These are phyloP conservation scores for Adansonia grandidieri DNA, from an alignment of 441 rosid species.

Conservation along the genomic window DNA sequence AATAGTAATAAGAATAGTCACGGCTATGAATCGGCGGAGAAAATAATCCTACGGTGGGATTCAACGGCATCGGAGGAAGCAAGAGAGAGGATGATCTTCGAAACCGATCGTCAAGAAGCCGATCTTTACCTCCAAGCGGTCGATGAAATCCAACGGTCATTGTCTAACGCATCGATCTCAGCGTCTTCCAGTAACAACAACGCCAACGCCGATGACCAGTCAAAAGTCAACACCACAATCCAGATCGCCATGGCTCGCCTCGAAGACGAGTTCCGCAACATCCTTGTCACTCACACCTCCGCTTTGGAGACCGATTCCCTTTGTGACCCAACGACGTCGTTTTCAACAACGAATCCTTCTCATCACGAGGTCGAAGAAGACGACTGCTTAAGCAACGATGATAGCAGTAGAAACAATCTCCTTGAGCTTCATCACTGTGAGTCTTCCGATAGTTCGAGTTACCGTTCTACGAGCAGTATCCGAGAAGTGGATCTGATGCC, in stretches of 20 bases:
- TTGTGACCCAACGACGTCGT: conserved; percentile 40
- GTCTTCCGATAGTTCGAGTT: conserved; percentile 40
- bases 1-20: conserved; percentile 13
- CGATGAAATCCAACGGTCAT: conserved; percentile 69
- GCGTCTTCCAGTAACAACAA: conserved; percentile 7
- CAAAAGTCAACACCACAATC: conserved; percentile 55
- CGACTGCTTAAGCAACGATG: conserved; percentile 6
- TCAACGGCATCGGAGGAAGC: conserved; percentile 81
- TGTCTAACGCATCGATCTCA: conserved; percentile 57
- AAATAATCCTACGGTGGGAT: conserved; percentile 81
- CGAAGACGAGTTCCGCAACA: conserved; percentile 86
- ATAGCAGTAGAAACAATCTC: conserved; percentile 11
- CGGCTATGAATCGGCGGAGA: conserved; percentile 63
- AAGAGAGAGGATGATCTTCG: conserved; percentile 74
- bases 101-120: conserved; percentile 69
- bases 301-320: conserved; percentile 58
- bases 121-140: conserved; percentile 76
- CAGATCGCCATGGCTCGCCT: conserved; percentile 96
- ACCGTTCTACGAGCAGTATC: conserved; percentile 74
- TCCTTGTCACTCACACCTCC: conserved; percentile 55
- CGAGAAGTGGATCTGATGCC: conserved; percentile 77
- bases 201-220: conserved; percentile 30
- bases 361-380: conserved; percentile 40
- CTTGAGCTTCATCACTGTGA: conserved; percentile 29
- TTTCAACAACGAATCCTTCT: conserved; percentile 27